Conservation (phyloP, 345 rosid genomes). For the Lenwebbia sp. region DNA sequence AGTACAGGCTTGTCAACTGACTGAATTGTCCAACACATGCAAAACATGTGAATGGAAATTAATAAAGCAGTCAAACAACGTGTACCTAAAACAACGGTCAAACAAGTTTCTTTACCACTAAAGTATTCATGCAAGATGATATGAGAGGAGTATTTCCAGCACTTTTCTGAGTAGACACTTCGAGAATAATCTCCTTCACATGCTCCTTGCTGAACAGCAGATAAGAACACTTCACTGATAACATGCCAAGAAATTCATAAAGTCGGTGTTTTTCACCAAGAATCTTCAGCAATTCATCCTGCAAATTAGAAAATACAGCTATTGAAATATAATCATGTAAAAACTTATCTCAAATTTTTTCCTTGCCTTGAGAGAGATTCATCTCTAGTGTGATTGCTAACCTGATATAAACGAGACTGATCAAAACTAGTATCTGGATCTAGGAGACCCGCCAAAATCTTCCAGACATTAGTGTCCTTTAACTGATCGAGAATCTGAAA, state of each 20-base stretch:
- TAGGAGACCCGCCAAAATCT: constrained; percentile 53
- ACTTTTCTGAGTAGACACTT: constrained; percentile 51
- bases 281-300: constrained; percentile 87
- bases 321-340: not conserved
- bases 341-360: not conserved
- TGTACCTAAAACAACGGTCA: not conserved
- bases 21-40: not conserved
- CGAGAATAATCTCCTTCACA: constrained; percentile 68
- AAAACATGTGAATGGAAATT: not conserved
- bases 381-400: constrained; percentile 17
- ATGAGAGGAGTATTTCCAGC: constrained; percentile 35
- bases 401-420: constrained; percentile 57
- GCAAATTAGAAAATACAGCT: constrained; percentile 15
- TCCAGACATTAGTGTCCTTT: constrained; percentile 93
- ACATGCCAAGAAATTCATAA: constrained; percentile 71
- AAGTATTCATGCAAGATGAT: constrained; percentile 73
- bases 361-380: not conserved
- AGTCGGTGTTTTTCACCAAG: constrained; percentile 84
- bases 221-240: constrained; percentile 84
- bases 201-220: constrained; percentile 81
- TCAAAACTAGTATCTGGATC: constrained; percentile 63
- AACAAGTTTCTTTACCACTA: constrained; percentile 58
- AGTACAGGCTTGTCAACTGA: not conserved
- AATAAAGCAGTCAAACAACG: not conserved
- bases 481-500: constrained; percentile 87